Base-by-base conservation (phyloP, 2,329 filamentous ascomycete species). In the Blastomyces gilchristii region DNA sequence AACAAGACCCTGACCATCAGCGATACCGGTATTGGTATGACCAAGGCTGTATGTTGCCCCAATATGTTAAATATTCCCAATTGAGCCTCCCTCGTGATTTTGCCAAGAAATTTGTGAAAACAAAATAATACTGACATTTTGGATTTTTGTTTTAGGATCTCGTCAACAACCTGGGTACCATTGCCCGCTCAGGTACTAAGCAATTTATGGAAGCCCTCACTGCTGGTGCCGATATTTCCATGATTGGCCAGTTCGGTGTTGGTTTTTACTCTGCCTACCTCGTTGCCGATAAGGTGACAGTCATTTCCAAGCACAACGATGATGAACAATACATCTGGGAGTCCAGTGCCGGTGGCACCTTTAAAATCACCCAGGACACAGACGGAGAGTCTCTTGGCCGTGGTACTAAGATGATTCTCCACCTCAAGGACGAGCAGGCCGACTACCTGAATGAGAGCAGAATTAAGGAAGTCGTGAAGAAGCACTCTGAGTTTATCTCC, bases 251-350 rank as follows among this genome's bases (percentile, higher is more conserved):
- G 83, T 99, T 99, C 80, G 94, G 94, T 95, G 94, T 99, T 74
- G 94, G 94, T 89, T 99, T 99, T 90, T 99, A 99, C 88, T 97
- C 94, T 67, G 94, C 94, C 76, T 99, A 99, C 86, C 91, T 99
- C 65, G 94, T 99, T 71, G 94, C 94, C 78, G 94, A 99, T 85
- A 87, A 87, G 73, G 94, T 99, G 72, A 91, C 87, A 70, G 92
- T 99, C 77, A 76, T 96, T 79, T 97, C 94, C 74, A 99, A 97
- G 87, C 84, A 97, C 90, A 99, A 99, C 78, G 94, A 99, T 81
- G 94, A 99, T 75, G 94, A 99, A 85, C 94, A 99, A 84, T 99
- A 99, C 86, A 83, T 97, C 80, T 99, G 94, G 94, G 91, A 97
- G 86, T 99, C 94, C 57, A 89, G 86, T 75, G 94, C 94, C 67